Evolutionary conservation across 2,329 filamentous ascomycete species (phyloP), one percentile per base, ranked within the genome.

Genomic region (Alternaria sp.): DNA sequence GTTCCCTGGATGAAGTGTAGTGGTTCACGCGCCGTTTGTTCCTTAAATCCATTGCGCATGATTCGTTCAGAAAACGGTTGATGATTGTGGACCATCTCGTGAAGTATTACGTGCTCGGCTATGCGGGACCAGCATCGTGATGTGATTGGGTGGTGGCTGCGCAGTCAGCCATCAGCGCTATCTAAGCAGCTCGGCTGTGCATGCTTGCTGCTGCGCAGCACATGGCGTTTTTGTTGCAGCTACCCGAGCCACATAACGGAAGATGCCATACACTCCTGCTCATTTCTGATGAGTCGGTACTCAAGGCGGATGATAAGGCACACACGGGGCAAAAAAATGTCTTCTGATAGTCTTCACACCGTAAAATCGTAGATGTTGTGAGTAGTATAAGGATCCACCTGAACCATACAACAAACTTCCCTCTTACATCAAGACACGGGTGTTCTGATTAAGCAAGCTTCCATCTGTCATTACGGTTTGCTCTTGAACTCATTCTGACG

Each of bases 401-500:
- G 38, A 50, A 36, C 49, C 49, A 41, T 27, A 18, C 30, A 22
- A 54, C 22, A 40, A 7, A 27, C 25, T n/a, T 20, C 8, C 16
- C 32, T 11, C 9, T 50, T 50, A 28, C 55, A 52, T n/a, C 25
- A 34, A 32, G 43, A 27, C 48, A 32, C 44, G 3, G 30, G 43
- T 51, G 40, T 25, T 18, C 32, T 56, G 4, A 49, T 14, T 22
- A 59, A 54, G 49, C 38, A 30, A 55, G 40, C 44, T 46, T 56
- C 46, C 38, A 51, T 27, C 34, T 46, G 44, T 59, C 34, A 3
- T 40, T 50, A 30, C 51, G 32, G 59, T 55, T 62, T 59, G 48
- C 20, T 45, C 53, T 27, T 56, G n/a, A 16, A 55, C 30, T 8
- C 53, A 48, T 20, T 5, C 18, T 18, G 14, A 18, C 45, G 32